Conservation (phyloP, 139 green algal species). For the Penium margaritaceum region DNA sequence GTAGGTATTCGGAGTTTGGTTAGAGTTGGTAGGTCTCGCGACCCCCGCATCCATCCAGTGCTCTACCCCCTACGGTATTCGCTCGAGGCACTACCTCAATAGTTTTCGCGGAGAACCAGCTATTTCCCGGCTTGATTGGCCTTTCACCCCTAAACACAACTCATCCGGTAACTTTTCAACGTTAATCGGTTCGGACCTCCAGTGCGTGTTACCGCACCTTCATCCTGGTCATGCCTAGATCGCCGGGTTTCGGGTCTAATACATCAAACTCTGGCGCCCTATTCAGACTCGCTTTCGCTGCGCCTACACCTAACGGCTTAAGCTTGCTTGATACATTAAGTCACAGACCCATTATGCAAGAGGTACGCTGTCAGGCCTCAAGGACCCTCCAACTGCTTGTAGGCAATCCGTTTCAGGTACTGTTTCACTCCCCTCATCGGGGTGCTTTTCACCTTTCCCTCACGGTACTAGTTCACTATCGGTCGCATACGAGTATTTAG, state of each 20-base stretch:
- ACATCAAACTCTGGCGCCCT: constrained; percentile 37
- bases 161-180: constrained; percentile 58
- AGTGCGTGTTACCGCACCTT: constrained; percentile 54
- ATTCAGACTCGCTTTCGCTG: constrained; percentile 55
- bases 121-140: constrained; percentile 62
- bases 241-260: constrained; percentile 63
- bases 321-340: constrained; percentile 53
- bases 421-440: constrained; percentile 57
- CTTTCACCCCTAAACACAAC: constrained; percentile 60
- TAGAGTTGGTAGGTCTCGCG: constrained; percentile 52
- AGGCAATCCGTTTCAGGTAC: constrained; percentile 52
- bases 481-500: constrained; percentile 61
- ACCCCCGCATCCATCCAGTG: constrained; percentile 51
- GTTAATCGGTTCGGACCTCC: constrained; percentile 54
- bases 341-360: constrained; percentile 66
- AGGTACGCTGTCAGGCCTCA: constrained; percentile 59
- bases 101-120: constrained; percentile 62
- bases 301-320: constrained; percentile 56
- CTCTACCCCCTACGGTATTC: constrained; percentile 51
- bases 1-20: constrained; percentile 60
- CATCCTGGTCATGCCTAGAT: constrained; percentile 59
- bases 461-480: constrained; percentile 71
- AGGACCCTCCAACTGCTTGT: constrained; percentile 55
- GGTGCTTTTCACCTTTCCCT: constrained; percentile 67
- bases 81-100: constrained; percentile 53